Evolutionary conservation across 1,284 basidiomycete species (phyloP).

Genomic region (Rhodotorula sp.): DNA sequence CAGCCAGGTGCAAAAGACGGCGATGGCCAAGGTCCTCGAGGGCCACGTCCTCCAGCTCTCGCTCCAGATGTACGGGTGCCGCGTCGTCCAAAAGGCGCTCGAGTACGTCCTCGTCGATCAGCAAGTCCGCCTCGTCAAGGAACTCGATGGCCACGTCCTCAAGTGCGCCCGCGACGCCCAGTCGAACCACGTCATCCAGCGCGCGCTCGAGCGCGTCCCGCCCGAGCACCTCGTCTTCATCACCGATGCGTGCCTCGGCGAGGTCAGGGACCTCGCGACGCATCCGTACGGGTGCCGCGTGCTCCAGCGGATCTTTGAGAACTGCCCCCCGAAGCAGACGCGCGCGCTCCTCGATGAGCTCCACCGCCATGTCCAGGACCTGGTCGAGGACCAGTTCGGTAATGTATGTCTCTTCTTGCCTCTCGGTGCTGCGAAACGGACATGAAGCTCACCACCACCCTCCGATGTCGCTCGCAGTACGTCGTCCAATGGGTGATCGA

Average conservation of each 20-base stretch:
- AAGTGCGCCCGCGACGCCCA: conserved; percentile 89
- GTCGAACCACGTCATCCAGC: conserved; percentile 87
- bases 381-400: conserved; percentile 51
- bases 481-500: conserved; percentile 81
- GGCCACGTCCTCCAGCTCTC: conserved; percentile 75
- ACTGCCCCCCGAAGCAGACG: conserved; percentile 65
- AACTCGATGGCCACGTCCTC: conserved; percentile 77
- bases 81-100: conserved; percentile 62
- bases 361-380: conserved; percentile 47
- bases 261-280: conserved; percentile 78
- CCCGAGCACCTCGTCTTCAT: conserved; percentile 75
- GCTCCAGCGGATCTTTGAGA: conserved; percentile 87
- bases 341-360: conserved; percentile 80
- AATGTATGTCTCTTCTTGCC: conserved; percentile 30
- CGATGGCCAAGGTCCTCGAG: conserved; percentile 73
- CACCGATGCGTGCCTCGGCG: conserved; percentile 67
- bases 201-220: conserved; percentile 75
- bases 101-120: conserved; percentile 76
- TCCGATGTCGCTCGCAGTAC: conserved; percentile 27
- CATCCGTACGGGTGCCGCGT: conserved; percentile 96
- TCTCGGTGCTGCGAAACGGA: not conserved
- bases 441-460: not conserved
- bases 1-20: conserved; percentile 64
- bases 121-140: conserved; percentile 69
- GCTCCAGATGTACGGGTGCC: conserved; percentile 91